Conservation (phyloP, 2,329 filamentous ascomycete species). For the Penicillium palitans region DNA sequence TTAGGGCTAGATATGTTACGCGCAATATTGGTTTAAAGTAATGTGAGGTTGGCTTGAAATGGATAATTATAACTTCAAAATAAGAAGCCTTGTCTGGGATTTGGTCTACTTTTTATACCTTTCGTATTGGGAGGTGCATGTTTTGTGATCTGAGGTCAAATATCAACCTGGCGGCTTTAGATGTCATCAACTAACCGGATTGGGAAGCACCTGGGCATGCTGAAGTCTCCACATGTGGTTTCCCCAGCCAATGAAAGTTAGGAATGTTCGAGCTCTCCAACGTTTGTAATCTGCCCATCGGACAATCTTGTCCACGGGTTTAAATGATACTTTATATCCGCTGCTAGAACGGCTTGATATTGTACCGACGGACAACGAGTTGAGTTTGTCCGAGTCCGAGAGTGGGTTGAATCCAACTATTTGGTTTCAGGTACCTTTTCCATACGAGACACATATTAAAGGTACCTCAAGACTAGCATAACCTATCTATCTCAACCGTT, state of each 20-base stretch:
- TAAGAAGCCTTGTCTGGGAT: too few species aligned
- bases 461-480: too few species aligned
- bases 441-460: too few species aligned
- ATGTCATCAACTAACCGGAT: background rate
- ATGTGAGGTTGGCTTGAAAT: background rate
- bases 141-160: background rate
- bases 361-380: background rate
- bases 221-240: background rate
- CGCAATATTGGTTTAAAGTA: background rate
- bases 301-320: background rate
- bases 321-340: background rate
- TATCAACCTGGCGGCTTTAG: background rate
- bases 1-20: background rate
- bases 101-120: background rate
- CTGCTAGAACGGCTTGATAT: background rate
- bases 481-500: too few species aligned
- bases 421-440: too few species aligned
- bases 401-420: too few species aligned
- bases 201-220: background rate
- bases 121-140: background rate
- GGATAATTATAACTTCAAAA: background rate
- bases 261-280: background rate
- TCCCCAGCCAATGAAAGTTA: background rate
- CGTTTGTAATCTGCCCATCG: background rate
- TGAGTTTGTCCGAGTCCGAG: background rate